A percentile compares a stretch with the other conserved stretches of the same genome.
These are phyloP conservation scores for Sporothrix phasma DNA, from an alignment of 2,329 filamentous ascomycete species.

Conservation along the genomic window DNA sequence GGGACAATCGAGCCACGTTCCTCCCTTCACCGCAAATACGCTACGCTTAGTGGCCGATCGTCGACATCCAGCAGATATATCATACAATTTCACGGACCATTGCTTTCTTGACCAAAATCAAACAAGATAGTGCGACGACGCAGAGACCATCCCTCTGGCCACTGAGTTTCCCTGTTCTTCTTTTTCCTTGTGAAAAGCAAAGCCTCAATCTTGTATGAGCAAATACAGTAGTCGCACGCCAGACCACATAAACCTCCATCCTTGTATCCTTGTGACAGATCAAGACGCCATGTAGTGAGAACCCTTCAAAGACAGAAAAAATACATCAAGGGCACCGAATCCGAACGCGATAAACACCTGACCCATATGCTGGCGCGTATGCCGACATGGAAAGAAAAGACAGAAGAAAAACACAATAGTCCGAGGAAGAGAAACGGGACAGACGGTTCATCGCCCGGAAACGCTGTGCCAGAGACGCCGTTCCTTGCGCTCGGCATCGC, in stretches of 20 bases:
- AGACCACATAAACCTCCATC: neutral
- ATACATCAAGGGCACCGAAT: neutral
- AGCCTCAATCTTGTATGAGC: neutral
- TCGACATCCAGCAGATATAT: too few relatives aligned
- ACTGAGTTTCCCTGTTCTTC: too few relatives aligned
- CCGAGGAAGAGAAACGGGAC: neutral
- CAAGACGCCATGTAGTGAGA: neutral
- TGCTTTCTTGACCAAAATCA: too few relatives aligned
- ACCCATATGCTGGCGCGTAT: neutral
- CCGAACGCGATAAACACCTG: neutral
- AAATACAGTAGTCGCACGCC: neutral
- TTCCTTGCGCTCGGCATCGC: too few relatives aligned
- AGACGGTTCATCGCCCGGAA: neutral
- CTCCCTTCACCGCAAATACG: too few relatives aligned
- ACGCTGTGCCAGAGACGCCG: neutral
- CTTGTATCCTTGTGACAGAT: neutral
- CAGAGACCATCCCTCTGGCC: too few relatives aligned
- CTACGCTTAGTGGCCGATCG: too few relatives aligned
- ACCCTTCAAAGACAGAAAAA: neutral
- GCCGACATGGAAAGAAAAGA: neutral
- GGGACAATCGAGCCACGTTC: too few relatives aligned
- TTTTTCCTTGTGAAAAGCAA: too few relatives aligned
- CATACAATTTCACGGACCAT: too few relatives aligned
- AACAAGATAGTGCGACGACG: too few relatives aligned
- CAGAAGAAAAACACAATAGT: neutral